Percentiles rank a stretch among this genome's conserved stretches.
Evolutionary conservation across 768 basidiomycete genomes (phyloP).

Genomic region (Termitomyces sp.): DNA sequence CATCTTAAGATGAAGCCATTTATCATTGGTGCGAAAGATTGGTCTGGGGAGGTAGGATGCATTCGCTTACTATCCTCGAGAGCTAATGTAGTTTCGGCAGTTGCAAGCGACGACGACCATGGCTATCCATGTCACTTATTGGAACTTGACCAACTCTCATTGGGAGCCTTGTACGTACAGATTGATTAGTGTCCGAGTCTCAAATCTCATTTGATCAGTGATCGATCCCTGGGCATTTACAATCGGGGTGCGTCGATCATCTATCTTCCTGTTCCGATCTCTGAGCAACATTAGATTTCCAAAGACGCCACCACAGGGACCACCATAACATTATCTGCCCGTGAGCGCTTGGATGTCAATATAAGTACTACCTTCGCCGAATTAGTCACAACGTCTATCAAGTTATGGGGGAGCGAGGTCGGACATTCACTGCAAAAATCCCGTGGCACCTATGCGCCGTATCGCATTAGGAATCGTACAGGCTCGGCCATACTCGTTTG

Average conservation of each 20-base stretch:
- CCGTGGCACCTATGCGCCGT: constrained; percentile 90
- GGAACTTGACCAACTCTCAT: constrained; percentile 96
- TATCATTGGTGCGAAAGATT: constrained; percentile 79
- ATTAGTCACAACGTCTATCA: constrained; percentile 68
- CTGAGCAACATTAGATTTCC: constrained; percentile 36
- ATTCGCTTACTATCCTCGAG: not conserved
- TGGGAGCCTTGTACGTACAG: constrained; percentile 83
- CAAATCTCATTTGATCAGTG: constrained; percentile 41
- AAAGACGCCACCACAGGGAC: constrained; percentile 54
- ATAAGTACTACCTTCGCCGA: constrained; percentile 89
- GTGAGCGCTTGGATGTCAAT: constrained; percentile 87
- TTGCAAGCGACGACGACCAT: constrained; percentile 81
- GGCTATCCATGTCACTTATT: constrained; percentile 85
- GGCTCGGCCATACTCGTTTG: constrained; percentile 83
- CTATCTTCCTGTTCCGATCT: not conserved
- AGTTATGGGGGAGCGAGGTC: constrained; percentile 72
- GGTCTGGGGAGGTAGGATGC: constrained; percentile 79
- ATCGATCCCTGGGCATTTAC: constrained; percentile 96
- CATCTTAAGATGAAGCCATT: constrained; percentile 88
- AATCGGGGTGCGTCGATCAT: constrained; percentile 43
- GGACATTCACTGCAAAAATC: constrained; percentile 69
- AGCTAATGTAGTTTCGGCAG: constrained; percentile 34
- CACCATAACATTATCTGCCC: constrained; percentile 61
- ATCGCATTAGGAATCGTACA: constrained; percentile 87
- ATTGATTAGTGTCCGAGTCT: not conserved